Percentiles rank a stretch among this genome's conserved stretches.
phyloP scores from a whole-genome alignment of 1,284 basidiomycete genomes.

The Malassezia brasiliensis region DNA sequence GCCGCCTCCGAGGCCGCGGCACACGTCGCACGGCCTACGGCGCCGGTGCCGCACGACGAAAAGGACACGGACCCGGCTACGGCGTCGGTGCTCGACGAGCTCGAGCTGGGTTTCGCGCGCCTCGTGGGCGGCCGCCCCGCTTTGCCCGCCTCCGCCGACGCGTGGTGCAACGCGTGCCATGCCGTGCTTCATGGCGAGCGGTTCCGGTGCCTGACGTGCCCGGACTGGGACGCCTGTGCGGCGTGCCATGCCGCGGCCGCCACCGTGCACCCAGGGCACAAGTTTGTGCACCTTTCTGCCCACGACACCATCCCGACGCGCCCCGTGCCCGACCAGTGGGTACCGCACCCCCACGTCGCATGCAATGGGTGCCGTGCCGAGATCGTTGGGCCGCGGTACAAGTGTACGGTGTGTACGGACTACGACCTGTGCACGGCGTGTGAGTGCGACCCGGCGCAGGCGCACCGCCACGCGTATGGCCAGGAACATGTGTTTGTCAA shows the following conservation, averaged over 20 bases:
- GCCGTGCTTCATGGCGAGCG: background rate
- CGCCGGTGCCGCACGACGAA: background rate
- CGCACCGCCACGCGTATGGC: constrained; percentile 11
- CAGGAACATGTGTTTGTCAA: constrained; percentile 21
- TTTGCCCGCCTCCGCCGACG: background rate
- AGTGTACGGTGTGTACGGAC: constrained; percentile 19
- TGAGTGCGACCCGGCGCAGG: constrained; percentile 16
- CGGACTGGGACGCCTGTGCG: constrained; percentile 24
- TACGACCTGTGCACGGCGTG: constrained; percentile 23
- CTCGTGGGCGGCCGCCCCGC: background rate
- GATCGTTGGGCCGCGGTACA: constrained; percentile 22
- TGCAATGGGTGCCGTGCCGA: constrained; percentile 19
- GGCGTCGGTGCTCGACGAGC: constrained; percentile 1
- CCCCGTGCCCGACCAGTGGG: constrained; percentile 1
- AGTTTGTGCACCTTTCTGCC: constrained; percentile 8
- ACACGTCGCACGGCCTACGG: background rate
- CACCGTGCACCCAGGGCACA: constrained; percentile 21
- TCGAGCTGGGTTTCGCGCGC: background rate
- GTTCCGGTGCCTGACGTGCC: constrained; percentile 18
- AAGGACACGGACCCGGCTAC: background rate
- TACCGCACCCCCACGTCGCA: constrained; percentile 11
- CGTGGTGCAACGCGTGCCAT: constrained; percentile 7
- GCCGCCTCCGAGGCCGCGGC: background rate
- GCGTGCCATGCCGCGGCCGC: constrained; percentile 4
- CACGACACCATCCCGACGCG: constrained; percentile 5